phyloP scores from a whole-genome alignment of 768 basidiomycete species.

The Hysterangium stoloniferum region DNA sequence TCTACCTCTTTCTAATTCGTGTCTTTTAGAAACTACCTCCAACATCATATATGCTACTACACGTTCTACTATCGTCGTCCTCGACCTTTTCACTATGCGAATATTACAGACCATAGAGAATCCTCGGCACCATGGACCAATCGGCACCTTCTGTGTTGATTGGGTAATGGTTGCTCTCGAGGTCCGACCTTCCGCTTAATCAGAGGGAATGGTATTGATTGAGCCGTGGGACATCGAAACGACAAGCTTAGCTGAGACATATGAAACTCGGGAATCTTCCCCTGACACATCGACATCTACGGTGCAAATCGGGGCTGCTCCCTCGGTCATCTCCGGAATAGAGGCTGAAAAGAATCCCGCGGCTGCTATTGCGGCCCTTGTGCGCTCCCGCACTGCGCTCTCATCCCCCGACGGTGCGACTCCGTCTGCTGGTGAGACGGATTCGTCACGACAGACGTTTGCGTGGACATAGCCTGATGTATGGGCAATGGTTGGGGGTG shows the following conservation, averaged over 20 bases:
- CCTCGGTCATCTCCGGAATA: conserved; percentile 24
- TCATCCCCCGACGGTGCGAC: conserved; percentile 19
- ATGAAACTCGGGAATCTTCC: conserved; percentile 34
- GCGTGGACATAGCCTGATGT: conserved; percentile 56
- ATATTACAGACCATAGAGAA: conserved; percentile 72
- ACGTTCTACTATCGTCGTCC: conserved; percentile 60
- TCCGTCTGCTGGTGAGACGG: conserved; percentile 26
- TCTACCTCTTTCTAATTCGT: neutral
- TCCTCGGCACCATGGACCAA: conserved; percentile 78
- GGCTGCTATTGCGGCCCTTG: conserved; percentile 69
- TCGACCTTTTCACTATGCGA: conserved; percentile 84
- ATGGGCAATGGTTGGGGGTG: conserved; percentile 59
- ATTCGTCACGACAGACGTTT: conserved; percentile 25
- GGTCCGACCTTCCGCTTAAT: conserved; percentile 13
- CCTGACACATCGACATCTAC: conserved; percentile 26
- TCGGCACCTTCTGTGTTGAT: conserved; percentile 80
- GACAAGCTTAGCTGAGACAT: conserved; percentile 71
- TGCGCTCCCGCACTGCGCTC: conserved; percentile 46
- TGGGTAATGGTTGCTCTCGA: conserved; percentile 87
- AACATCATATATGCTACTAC: conserved; percentile 84
- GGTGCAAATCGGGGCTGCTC: conserved; percentile 7
- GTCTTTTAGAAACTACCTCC: conserved; percentile 55
- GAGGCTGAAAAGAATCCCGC: conserved; percentile 61
- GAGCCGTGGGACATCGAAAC: conserved; percentile 95
- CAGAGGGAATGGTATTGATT: conserved; percentile 44